Conservation (phyloP, 75 land plant genomes). For the Ceratopteris richardii region DNA sequence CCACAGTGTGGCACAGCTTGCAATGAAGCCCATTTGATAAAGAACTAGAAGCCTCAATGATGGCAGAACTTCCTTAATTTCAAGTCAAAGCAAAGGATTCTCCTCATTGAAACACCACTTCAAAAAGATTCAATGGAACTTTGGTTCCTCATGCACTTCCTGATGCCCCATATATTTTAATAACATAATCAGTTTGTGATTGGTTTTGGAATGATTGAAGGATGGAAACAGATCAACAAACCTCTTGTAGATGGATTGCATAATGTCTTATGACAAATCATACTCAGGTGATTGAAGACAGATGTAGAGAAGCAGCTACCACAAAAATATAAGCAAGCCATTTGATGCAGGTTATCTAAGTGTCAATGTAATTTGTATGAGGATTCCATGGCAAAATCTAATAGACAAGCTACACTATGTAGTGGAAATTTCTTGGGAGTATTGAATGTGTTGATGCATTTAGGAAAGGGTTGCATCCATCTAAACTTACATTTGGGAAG, state of each 20-base stretch:
- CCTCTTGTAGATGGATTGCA: conserved; percentile 93
- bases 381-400: conserved; percentile 97
- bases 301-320: conserved; percentile 99
- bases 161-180: conserved; percentile 98
- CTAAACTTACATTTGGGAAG: conserved; percentile 97
- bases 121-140: conserved; percentile 99
- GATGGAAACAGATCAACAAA: conserved; percentile 86
- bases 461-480: conserved; percentile 98
- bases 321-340: conserved; percentile 83
- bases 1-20: too few species aligned
- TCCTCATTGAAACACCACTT: conserved; percentile 96
- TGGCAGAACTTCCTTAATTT: conserved; percentile 98
- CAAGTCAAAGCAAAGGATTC: conserved; percentile 90
- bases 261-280: conserved; percentile 95
- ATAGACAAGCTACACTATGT: conserved; percentile 94
- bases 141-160: conserved; percentile 98
- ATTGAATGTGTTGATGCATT: conserved; percentile 95
- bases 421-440: conserved; percentile 91
- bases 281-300: conserved; percentile 82
- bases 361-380: conserved; percentile 94
- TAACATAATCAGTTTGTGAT: conserved; percentile 98
- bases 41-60: conserved; percentile 98
- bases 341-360: conserved; percentile 77
- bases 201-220: conserved; percentile 99
- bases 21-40: conserved; percentile 98